These are phyloP conservation scores for Aureobasidium musti DNA, from an alignment of 2,329 filamentous ascomycete species.

Conservation along the genomic window DNA sequence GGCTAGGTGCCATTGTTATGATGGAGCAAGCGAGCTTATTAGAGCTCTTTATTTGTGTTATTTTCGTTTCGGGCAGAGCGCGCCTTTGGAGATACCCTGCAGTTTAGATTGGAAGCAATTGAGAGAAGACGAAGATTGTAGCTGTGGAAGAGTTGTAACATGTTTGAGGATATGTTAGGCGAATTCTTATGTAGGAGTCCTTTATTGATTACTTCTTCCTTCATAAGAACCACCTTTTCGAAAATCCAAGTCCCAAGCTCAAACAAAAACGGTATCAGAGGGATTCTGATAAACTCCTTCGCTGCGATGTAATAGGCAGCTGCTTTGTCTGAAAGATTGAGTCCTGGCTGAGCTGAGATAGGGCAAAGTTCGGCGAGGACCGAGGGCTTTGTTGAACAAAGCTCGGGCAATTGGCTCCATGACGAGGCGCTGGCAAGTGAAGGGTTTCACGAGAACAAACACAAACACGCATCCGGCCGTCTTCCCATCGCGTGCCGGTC, in stretches of 20 bases:
- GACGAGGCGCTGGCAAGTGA: not conserved
- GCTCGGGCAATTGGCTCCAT: not conserved
- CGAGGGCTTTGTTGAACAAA: not conserved
- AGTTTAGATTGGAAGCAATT: slow-evolving; percentile 19
- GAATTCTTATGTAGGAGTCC: not conserved
- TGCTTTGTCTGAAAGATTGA: not conserved
- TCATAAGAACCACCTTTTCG: not conserved
- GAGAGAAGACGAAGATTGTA: not conserved
- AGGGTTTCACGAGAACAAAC: slow-evolving; percentile 1
- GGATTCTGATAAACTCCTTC: too few species aligned
- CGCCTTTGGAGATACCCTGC: slow-evolving; percentile 26
- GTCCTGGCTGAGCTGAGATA: not conserved
- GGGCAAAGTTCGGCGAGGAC: not conserved
- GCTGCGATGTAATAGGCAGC: not conserved
- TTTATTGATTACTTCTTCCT: not conserved
- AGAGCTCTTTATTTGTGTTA: slow-evolving; percentile 1
- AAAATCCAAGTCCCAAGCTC: not conserved
- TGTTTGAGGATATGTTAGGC: not conserved
- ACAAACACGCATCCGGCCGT: slow-evolving; percentile 1
- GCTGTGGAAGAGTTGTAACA: not conserved
- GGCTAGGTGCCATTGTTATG: not conserved
- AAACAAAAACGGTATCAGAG: not conserved
- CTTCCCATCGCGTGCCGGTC: slow-evolving; percentile 1
- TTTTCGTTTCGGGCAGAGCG: slow-evolving; percentile 14
- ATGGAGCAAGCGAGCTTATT: not conserved